Evolutionary conservation across 331 rosid species (phyloP).

Genomic region (Dryas integrifolia): DNA sequence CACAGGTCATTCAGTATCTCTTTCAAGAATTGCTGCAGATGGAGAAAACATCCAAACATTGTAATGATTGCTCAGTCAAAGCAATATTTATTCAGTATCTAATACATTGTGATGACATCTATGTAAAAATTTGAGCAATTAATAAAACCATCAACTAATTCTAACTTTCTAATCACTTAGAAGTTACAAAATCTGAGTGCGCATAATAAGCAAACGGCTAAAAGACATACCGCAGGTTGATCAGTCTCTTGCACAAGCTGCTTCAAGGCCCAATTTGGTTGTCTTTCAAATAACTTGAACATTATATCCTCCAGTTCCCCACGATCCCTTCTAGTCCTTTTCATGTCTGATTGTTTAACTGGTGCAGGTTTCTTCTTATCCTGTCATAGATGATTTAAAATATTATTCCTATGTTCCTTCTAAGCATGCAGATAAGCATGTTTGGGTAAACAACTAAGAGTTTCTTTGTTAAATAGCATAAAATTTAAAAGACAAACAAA

Average conservation of each 20-base stretch:
- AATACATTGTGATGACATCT: no score
- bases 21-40: constrained; percentile 94
- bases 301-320: constrained; percentile 94
- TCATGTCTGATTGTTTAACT: constrained; percentile 80
- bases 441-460: no score
- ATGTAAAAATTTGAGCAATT: not conserved
- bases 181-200: not conserved
- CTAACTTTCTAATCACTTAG: not conserved
- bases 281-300: constrained; percentile 97
- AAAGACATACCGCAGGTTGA: constrained; percentile 81
- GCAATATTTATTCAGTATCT: not conserved
- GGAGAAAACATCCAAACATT: constrained; percentile 5
- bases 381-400: constrained; percentile 39
- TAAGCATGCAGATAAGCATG: not conserved
- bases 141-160: not conserved
- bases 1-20: constrained; percentile 95
- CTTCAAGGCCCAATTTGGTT: constrained; percentile 98
- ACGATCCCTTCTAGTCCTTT: constrained; percentile 97
- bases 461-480: no score
- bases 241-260: constrained; percentile 98
- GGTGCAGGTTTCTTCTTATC: constrained; percentile 85
- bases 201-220: constrained; percentile 5
- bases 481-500: no score
- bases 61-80: not conserved
- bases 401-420: not conserved